A percentile compares a stretch with the other conserved stretches of the same genome.
Evolutionary conservation across 805 yeast genomes (phyloP).

Genomic region (Brettanomyces sp.): DNA sequence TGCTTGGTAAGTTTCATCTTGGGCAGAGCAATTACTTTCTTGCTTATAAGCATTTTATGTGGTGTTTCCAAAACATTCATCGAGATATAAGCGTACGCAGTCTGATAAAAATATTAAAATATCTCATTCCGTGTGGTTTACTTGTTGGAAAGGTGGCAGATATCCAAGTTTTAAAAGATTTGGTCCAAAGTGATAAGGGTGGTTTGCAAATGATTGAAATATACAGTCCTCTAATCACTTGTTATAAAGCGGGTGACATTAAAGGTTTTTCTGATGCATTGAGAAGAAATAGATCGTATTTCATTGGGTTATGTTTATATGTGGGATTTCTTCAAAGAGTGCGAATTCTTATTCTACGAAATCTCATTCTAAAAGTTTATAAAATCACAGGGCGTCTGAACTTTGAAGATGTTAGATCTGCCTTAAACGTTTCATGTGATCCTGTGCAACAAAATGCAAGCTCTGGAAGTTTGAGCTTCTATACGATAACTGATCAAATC

Average conservation of each 20-base stretch:
- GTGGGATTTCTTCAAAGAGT: conserved; percentile 38
- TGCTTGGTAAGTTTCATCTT: conserved; percentile 43
- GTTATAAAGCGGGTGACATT: conserved; percentile 35
- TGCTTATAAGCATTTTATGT: conserved; percentile 38
- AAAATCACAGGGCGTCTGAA: conserved; percentile 9
- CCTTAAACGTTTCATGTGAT: conserved; percentile 15
- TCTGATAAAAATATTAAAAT: conserved; percentile 31
- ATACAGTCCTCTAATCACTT: conserved; percentile 29
- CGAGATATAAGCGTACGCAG: conserved; percentile 18
- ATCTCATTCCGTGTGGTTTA: conserved; percentile 42
- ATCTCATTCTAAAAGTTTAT: conserved; percentile 23
- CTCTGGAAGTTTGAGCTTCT: conserved; percentile 12
- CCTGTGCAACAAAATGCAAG: conserved; percentile 2
- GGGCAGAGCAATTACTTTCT: conserved; percentile 41
- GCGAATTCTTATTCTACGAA: conserved; percentile 36
- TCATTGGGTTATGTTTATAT: conserved; percentile 29
- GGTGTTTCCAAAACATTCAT: conserved; percentile 37
- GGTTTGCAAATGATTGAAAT: conserved; percentile 15
- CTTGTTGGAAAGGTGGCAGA: conserved; percentile 44
- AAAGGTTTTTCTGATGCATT: conserved; percentile 26
- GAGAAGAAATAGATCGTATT: conserved; percentile 27
- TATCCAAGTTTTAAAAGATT: conserved; percentile 14
- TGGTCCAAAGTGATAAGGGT: conserved; percentile 8
- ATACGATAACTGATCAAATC: conserved; percentile 9
- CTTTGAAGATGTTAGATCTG: conserved; percentile 15